A percentile compares a stretch with the other conserved stretches of the same genome.
These are phyloP conservation scores for Adenanthera pavonina DNA, from an alignment of 306 rosid genomes.

Conservation along the genomic window DNA sequence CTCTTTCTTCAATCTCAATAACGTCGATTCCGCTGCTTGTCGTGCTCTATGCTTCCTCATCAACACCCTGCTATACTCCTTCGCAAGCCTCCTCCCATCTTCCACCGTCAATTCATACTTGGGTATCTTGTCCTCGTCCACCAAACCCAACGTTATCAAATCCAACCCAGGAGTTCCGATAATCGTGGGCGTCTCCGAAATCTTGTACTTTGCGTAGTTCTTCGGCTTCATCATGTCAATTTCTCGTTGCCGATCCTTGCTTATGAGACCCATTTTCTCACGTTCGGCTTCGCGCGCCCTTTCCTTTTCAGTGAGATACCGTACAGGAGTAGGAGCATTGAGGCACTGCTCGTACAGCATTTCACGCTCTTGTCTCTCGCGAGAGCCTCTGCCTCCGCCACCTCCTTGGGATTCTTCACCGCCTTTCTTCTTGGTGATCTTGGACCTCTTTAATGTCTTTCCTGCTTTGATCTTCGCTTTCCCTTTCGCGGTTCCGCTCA, in stretches of 20 bases:
- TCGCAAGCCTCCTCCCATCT: constrained; percentile 82
- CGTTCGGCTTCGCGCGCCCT: constrained; percentile 70
- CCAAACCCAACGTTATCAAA: constrained; percentile 67
- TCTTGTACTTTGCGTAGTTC: constrained; percentile 42
- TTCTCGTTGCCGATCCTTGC: constrained; percentile 83
- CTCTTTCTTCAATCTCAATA: constrained; percentile 72
- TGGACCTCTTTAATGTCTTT: constrained; percentile 44
- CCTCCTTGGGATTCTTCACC: constrained; percentile 35
- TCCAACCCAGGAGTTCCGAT: constrained; percentile 86
- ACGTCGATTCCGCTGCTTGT: constrained; percentile 74
- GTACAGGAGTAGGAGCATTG: constrained; percentile 75
- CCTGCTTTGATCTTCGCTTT: constrained; percentile 55
- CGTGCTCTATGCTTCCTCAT: constrained; percentile 83
- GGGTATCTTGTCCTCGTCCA: constrained; percentile 79
- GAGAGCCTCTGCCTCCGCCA: constrained; percentile 51
- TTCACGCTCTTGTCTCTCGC: constrained; percentile 60
- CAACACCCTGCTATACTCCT: constrained; percentile 88
- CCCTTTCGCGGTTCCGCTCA: constrained; percentile 55
- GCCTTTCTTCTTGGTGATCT: constrained; percentile 43
- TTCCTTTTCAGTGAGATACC: constrained; percentile 52
- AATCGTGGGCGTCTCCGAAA: constrained; percentile 64
- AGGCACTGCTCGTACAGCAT: constrained; percentile 66
- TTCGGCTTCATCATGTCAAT: constrained; percentile 62
- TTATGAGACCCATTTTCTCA: constrained; percentile 79
- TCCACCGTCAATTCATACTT: constrained; percentile 73